Evolutionary conservation across 2,329 filamentous ascomycete species (phyloP).

Genomic region (Xylaria sp.): DNA sequence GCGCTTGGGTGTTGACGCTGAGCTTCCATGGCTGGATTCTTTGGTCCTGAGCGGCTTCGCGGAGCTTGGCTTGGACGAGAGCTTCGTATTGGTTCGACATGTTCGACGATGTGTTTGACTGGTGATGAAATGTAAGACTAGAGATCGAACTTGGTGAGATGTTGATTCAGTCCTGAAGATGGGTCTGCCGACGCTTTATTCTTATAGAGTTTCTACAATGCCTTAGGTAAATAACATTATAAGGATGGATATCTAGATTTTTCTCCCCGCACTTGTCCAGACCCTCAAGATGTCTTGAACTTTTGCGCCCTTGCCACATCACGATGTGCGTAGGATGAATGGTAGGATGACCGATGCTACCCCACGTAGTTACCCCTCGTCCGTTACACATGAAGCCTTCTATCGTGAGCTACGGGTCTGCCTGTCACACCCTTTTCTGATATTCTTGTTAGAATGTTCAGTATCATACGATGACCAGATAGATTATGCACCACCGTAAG

Average conservation of each 20-base stretch:
- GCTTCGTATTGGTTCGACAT: conserved; percentile 30
- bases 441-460: background rate
- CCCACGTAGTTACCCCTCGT: background rate
- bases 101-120: background rate
- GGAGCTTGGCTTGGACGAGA: conserved; percentile 12
- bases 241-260: background rate
- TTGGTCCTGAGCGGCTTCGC: conserved; percentile 21
- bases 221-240: background rate
- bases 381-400: background rate
- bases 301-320: background rate
- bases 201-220: background rate
- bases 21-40: conserved; percentile 30
- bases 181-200: background rate
- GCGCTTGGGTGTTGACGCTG: conserved; percentile 18
- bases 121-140: background rate
- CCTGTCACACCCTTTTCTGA: background rate
- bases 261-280: background rate
- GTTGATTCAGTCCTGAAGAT: background rate
- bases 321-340: conserved; percentile 4
- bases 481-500: background rate
- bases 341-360: background rate
- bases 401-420: background rate
- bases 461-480: background rate
- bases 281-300: background rate
- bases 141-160: background rate